These are phyloP conservation scores for Xylaria hypoxylon DNA, from an alignment of 2,329 filamentous ascomycete genomes.

Conservation along the genomic window DNA sequence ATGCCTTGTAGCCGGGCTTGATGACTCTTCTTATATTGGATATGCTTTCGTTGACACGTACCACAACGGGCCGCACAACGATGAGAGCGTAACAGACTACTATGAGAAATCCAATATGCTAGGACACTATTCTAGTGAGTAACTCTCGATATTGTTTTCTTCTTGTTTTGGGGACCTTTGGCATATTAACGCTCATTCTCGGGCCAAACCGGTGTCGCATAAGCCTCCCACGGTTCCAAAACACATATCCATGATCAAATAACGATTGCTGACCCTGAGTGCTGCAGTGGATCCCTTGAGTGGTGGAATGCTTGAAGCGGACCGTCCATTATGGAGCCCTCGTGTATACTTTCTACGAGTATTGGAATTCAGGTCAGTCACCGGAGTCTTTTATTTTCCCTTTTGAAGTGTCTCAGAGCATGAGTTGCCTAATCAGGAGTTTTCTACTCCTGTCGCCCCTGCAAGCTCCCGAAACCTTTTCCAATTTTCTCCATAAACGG, in stretches of 20 bases:
- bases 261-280: not conserved
- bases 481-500: too few species aligned
- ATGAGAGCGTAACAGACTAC: constrained; percentile 19
- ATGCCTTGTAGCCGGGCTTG: constrained; percentile 19
- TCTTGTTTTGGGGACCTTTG: not conserved
- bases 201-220: not conserved
- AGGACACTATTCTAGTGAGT: constrained; percentile 8
- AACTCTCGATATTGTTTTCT: not conserved
- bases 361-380: constrained; percentile 24
- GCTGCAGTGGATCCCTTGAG: constrained; percentile 25
- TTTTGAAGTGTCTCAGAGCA: too few species aligned
- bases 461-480: too few species aligned
- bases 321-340: constrained; percentile 23
- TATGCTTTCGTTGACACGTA: constrained; percentile 26
- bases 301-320: constrained; percentile 21
- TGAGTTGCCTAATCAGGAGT: too few species aligned
- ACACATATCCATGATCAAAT: not conserved
- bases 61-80: constrained; percentile 17
- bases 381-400: too few species aligned
- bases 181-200: not conserved
- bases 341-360: constrained; percentile 31
- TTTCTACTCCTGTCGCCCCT: too few species aligned
- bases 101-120: constrained; percentile 15
- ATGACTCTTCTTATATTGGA: constrained; percentile 28
- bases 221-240: too few species aligned